Base-by-base conservation (phyloP, 2,329 filamentous ascomycete genomes). In the Penicillium sp. region DNA sequence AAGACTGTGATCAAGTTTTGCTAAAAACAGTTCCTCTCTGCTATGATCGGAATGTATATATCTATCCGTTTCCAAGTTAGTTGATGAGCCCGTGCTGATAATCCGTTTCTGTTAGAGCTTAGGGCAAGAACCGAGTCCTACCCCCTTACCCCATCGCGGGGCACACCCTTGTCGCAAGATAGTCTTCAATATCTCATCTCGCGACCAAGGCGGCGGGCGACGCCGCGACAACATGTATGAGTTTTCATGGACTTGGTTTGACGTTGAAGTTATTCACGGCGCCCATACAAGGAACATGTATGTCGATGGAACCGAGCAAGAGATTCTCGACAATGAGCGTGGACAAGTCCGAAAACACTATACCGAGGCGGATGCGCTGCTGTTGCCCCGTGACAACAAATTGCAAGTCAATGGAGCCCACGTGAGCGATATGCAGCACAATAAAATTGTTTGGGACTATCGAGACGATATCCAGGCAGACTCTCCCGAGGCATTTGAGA, bases 141-240 rank as follows among this genome's bases (percentile, higher is more conserved):
- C 58, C 16, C 50, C 65, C 16, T 64, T 76, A 4, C 69, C 73
- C 5, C 71, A 75, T 51, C 68, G 74, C 31, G 68, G 69, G 11
- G 47, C 58, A 16, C 70, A 75, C 50, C 74, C 74, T 21, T 76
- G 74, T 39, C 73, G 75, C 27, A 76, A 76, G 48, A 73, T 76
- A 15, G 50, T 71, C 21, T 76, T 76, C 43, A 62, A 61, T 8
- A 62, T 76, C 16, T 59, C 61, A 6, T 72, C 73, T 3, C 72
- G 71, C 21, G 75, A 76, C 52, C 75, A 76, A 55, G 75, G 73
- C 19, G 58, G 66, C 4, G 63, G 65, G 2, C 19, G 16, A 16
- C 44, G 59, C 7, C 55, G 45, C 27, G 55, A 60, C 19, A 59
- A 66, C n/a, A 65, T 59, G 38, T 75, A 73, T 54, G 43, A 65